Evolutionary conservation across 352 stramenopile species (phyloP), one percentile per base, ranked within the genome.

Genomic region (Pythium sp.): DNA sequence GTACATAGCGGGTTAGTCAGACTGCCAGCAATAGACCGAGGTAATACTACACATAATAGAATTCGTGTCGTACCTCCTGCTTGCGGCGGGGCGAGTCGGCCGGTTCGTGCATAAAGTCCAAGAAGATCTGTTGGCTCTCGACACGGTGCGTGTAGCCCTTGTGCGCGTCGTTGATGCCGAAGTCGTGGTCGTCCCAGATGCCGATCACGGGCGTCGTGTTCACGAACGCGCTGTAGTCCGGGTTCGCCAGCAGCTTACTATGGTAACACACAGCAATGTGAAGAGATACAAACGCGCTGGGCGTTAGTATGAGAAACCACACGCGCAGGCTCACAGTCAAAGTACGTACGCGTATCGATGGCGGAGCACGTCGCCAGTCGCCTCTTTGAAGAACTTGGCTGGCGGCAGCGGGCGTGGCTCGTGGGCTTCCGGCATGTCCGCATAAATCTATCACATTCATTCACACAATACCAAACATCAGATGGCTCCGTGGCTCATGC

Each of bases 171-270:
- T 97, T 97, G 58, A 93, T 92, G n/a, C 91, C 91, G 63, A 93
- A 97, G 71, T 97, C 91, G 67, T 97, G 90, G 73, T 97, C 91
- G 69, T 97, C 86, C 88, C 88, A 95, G 64, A 93, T 92, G n/a
- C 83, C 88, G 51, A 95, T 92, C 51, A 93, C 80, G 6, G 88
- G 88, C 61, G 82, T 92, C 55, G 54, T 77, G 43, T 77, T 77
- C 18, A 80, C 76, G 38, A 95, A 90, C 58, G 73, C 60, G 14
- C 65, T 72, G 73, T 95, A 95, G 62, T 92, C 82, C 3, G 81
- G 72, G 66, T 93, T 88, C 5, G 74, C 74, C 34, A 85, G 47
- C 63, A 90, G 72, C 34, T 86, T 91, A 18, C 87, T 94, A 38
- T 46, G 5, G 15, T 7, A 14, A 14, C 2, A 67, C 22, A 65